phyloP scores from a whole-genome alignment of 768 basidiomycete species.

The Suillus variegatus region DNA sequence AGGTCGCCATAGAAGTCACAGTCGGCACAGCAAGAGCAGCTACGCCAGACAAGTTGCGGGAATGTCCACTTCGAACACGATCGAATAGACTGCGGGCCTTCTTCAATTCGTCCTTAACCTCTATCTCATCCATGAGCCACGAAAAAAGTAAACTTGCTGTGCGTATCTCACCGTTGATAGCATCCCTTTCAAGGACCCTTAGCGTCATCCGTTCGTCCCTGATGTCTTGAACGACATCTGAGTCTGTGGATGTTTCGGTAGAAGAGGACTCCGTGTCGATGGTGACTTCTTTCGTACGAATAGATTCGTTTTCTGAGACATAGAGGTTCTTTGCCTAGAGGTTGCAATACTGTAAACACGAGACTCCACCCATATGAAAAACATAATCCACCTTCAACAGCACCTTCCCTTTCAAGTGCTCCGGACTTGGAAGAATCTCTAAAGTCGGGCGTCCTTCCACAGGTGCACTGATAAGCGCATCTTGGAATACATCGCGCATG shows the following conservation, averaged over 20 bases:
- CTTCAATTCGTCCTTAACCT: constrained; percentile 41
- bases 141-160: background rate
- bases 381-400: constrained; percentile 68
- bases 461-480: constrained; percentile 48
- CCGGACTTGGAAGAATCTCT: constrained; percentile 78
- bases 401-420: constrained; percentile 75
- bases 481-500: constrained; percentile 64
- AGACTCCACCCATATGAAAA: background rate
- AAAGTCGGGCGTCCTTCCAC: constrained; percentile 50
- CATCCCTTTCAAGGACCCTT: constrained; percentile 32
- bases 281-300: constrained; percentile 32
- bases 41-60: constrained; percentile 20
- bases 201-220: constrained; percentile 30
- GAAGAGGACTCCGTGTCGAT: constrained; percentile 46
- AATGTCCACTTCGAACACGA: constrained; percentile 38
- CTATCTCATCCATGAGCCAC: constrained; percentile 19
- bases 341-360: constrained; percentile 4
- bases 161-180: constrained; percentile 34
- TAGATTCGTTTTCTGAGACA: constrained; percentile 41
- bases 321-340: constrained; percentile 77
- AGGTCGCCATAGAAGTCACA: constrained; percentile 14
- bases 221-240: constrained; percentile 25
- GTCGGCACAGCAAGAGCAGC: constrained; percentile 15
- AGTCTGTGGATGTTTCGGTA: constrained; percentile 39
- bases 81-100: constrained; percentile 43